Base-by-base conservation (phyloP, 441 rosid genomes). In the Bocquillonia castaneifolia region DNA sequence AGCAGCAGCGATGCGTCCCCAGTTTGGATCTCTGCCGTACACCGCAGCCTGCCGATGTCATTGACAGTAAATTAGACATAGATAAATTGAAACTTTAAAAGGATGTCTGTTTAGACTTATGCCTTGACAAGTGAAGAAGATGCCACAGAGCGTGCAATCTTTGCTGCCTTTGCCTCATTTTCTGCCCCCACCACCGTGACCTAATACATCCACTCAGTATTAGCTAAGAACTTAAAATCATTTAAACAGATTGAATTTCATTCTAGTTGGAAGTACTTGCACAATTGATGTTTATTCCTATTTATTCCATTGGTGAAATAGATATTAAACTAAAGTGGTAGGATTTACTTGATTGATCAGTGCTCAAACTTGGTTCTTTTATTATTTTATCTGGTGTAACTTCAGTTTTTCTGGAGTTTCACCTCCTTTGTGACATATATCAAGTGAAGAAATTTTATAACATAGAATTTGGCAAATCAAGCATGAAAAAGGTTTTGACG, bases 1-100 rank as follows among this genome's bases (percentile, higher is more conserved):
- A 77, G 99, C 99, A 76, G 86, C 85, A 75, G 99, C 99, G 69
- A 92, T 90, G 22, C 97, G 88, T 51, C 99, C 98, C 99, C 97
- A 90, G 66, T 94, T 88, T 5, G 98, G 98, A 80, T 94, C 99
- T 87, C 96, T 88, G 2, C 97, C 96, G 48, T 90, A 94, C 5
- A 92, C 87, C 10, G 98, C 98, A 66, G 98, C 95, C 98, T 94
- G 77, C 55, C 54, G 76, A 40, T 63, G 77, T 58, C 44, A 67
- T 52, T 34, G 52, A 50, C 54, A 39, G 23, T 67, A 40, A 69
- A 71, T 82, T 55, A 77, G 73, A 70, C 40, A 57, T 18, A 4
- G 52, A 6, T 13, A 64, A 61, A 29, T 53, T 69, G 61, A 77
- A 57, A 73, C 63, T 71, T 62, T 58, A 56, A 54, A 71, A 23